Base-by-base conservation (phyloP, 2,329 filamentous ascomycete species). In the Phaeosphaeria sp. region DNA sequence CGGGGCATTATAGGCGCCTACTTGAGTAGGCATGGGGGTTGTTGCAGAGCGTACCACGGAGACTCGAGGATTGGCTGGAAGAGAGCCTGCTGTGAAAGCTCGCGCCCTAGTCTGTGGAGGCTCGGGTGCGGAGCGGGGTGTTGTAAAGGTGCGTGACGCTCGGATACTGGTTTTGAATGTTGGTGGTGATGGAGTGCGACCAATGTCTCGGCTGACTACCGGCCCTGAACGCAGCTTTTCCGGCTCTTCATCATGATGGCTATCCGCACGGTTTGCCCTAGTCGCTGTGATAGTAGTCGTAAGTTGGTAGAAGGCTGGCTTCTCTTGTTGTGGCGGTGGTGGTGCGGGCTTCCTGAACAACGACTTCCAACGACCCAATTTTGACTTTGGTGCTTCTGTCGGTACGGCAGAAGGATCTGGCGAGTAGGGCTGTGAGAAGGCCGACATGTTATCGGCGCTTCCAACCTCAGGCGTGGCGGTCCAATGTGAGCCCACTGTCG, bases 301-400 rank as follows among this genome's bases (percentile, higher is more conserved):
- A 27, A 77, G 52, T 47, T 77, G 74, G 49, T 78, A 78, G 57
- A 78, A 78, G 1, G 71, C 56, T 15, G 64, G 59, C 50, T 69
- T 71, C 39, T 74, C 71, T 54, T 58, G 63, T 33, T 25, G 49
- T 33, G 59, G 61, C 17, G 56, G 64, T 22, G 67, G 62, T 36
- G 65, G 66, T 21, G 63, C 63, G 9, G 60, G 63, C 62, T 75
- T 77, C 51, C 66, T 75, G 63, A 78, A 78, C 39, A 78, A 51
- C 21, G 75, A 77, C 56, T 75, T 78, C 76, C 76, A 78, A 33
- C 75, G 65, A 55, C 74, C 76, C 43, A 77, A 44, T 56, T 78
- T 78, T 7, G 74, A 69, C 55, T 73, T 77, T 22, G 69, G 57
- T 25, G 65, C 56, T 27, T 71, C 57, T 42, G 60, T 57, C 3